Conservation (phyloP, 2,329 filamentous ascomycete species). For the Xylaria sp. region DNA sequence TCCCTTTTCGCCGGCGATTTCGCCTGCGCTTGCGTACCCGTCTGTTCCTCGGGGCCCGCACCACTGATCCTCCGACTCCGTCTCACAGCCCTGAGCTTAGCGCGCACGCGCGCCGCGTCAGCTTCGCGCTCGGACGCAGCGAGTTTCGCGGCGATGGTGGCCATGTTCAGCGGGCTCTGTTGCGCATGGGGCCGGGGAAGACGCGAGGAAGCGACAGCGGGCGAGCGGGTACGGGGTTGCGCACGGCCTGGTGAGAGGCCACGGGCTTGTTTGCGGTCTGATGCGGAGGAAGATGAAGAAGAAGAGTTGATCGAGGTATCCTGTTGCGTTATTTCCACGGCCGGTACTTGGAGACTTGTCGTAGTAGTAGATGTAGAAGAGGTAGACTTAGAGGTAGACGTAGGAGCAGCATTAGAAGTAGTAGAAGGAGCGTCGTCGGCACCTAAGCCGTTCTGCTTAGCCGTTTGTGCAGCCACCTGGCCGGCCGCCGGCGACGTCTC, state of each 20-base stretch:
- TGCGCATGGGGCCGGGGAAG: slow-evolving; percentile 51
- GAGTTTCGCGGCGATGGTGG: slow-evolving; percentile 70
- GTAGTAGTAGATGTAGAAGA: slow-evolving; percentile 13
- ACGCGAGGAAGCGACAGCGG: slow-evolving; percentile 39
- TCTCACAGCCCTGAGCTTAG: slow-evolving; percentile 68
- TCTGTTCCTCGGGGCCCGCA: not conserved
- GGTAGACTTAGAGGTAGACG: not conserved
- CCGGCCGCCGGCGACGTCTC: slow-evolving; percentile 31
- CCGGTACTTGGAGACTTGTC: slow-evolving; percentile 21
- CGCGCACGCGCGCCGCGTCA: slow-evolving; percentile 70
- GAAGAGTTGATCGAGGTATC: slow-evolving; percentile 8
- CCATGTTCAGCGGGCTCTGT: slow-evolving; percentile 69
- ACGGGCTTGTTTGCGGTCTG: slow-evolving; percentile 5
- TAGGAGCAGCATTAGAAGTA: no score
- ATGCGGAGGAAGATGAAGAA: slow-evolving; percentile 8
- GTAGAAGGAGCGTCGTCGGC: no score
- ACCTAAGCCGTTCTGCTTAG: slow-evolving; percentile 40
- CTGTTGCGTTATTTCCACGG: not conserved
- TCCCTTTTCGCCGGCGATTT: not conserved
- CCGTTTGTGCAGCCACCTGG: slow-evolving; percentile 4
- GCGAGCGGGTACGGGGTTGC: not conserved
- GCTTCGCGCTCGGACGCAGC: slow-evolving; percentile 72
- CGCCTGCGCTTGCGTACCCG: not conserved
- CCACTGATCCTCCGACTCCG: slow-evolving; percentile 46
- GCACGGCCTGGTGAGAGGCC: slow-evolving; percentile 23